These are phyloP conservation scores for Botrytis tulipae DNA, from an alignment of 2,329 filamentous ascomycete species.

Conservation along the genomic window DNA sequence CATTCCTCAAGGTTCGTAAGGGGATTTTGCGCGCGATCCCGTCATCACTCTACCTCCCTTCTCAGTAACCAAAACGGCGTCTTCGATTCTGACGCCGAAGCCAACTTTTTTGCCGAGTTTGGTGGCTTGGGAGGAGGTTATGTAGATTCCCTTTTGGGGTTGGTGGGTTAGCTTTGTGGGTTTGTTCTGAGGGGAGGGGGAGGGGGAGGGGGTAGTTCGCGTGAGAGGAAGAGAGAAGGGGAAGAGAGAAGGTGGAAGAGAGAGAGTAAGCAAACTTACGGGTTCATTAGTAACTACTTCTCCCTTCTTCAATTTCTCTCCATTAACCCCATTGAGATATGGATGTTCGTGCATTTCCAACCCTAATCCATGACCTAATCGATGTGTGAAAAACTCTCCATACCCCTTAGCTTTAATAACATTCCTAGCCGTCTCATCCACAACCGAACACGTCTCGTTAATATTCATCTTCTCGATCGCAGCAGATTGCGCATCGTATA, in stretches of 20 bases:
- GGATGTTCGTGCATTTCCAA: constrained; percentile 65
- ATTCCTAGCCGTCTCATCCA: constrained; percentile 57
- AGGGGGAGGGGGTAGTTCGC: too few relatives aligned
- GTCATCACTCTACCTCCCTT: constrained; percentile 45
- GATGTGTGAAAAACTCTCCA: constrained; percentile 57
- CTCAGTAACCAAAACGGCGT: constrained; percentile 56
- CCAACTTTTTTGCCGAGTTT: constrained; percentile 39
- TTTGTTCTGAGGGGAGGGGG: not conserved
- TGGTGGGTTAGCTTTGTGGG: not conserved
- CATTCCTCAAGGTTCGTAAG: constrained; percentile 30
- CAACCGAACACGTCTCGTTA: constrained; percentile 54
- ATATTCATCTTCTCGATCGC: constrained; percentile 51
- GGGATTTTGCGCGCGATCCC: constrained; percentile 29
- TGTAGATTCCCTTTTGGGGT: constrained; percentile 50
- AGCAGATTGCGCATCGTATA: constrained; percentile 57
- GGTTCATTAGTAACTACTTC: constrained; percentile 65
- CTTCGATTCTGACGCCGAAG: constrained; percentile 62
- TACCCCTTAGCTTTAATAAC: constrained; percentile 51
- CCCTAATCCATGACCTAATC: constrained; percentile 61
- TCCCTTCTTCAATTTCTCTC: constrained; percentile 48
- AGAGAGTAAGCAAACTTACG: constrained; percentile 21
- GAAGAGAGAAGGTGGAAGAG: not conserved
- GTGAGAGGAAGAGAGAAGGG: not conserved
- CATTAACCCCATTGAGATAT: constrained; percentile 62
- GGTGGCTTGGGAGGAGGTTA: constrained; percentile 41